Percentiles rank a stretch among this genome's conserved stretches.
Conservation (phyloP, 2,329 filamentous ascomycete genomes). For the Xylaria sp. region DNA sequence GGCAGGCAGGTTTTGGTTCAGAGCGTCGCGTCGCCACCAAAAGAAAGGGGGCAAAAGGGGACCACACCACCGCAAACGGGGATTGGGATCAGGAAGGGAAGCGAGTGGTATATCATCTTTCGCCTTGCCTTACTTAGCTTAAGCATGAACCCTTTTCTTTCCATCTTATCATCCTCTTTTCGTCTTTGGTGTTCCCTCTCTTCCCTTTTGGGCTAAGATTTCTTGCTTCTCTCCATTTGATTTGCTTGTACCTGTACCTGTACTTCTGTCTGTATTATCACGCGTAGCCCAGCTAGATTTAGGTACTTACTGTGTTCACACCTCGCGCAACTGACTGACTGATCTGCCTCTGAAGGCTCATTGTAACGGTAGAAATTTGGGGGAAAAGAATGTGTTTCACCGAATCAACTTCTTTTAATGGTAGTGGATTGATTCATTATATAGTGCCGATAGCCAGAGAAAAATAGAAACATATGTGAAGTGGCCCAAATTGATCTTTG, state of each 20-base stretch:
- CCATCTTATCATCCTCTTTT: neutral
- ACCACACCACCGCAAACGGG: neutral
- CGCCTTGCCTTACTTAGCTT: conserved; percentile 7
- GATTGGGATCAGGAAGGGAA: conserved; percentile 8
- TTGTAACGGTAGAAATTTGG: conserved; percentile 7
- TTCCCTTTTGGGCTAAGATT: neutral
- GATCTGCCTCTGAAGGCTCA: neutral
- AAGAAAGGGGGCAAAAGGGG: conserved; percentile 21
- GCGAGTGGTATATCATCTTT: conserved; percentile 12
- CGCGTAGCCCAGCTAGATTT: conserved; percentile 15
- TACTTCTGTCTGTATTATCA: conserved; percentile 33
- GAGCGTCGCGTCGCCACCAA: conserved; percentile 7
- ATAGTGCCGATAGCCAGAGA: neutral
- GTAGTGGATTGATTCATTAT: no score
- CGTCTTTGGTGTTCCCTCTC: neutral
- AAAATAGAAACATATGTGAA: neutral
- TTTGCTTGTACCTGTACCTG: neutral
- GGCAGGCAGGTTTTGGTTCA: conserved; percentile 3
- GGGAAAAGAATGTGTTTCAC: neutral
- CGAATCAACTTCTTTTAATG: neutral
- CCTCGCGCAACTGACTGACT: neutral
- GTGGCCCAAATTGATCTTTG: no score
- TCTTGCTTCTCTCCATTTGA: conserved; percentile 8
- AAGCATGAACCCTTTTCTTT: neutral
- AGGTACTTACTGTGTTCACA: neutral